Conservation (phyloP, 345 rosid species). For the Populus tremula region DNA sequence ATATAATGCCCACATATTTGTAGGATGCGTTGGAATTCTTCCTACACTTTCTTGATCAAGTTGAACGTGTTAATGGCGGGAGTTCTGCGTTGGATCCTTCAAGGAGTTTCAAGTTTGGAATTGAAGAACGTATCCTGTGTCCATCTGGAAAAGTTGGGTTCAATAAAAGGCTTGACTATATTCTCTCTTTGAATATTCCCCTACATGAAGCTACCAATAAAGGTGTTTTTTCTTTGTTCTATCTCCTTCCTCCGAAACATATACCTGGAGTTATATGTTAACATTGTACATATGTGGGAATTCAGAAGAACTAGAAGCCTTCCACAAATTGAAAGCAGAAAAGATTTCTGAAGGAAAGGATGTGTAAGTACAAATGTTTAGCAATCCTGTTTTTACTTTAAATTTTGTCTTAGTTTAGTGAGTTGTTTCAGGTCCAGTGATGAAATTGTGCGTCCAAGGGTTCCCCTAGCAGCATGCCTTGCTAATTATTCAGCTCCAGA, state of each 20-base stretch:
- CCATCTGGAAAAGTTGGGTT: slow-evolving; percentile 91
- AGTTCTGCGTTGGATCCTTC: slow-evolving; percentile 74
- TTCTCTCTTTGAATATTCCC: slow-evolving; percentile 91
- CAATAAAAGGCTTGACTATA: slow-evolving; percentile 82
- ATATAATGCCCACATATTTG: slow-evolving; percentile 8
- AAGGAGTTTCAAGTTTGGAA: slow-evolving; percentile 90
- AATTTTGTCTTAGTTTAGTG: slow-evolving; percentile 26
- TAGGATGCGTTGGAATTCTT: slow-evolving; percentile 99
- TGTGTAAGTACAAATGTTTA: slow-evolving; percentile 50
- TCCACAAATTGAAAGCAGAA: slow-evolving; percentile 63
- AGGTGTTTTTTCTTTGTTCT: slow-evolving; percentile 39
- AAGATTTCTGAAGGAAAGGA: slow-evolving; percentile 63
- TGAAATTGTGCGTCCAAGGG: slow-evolving; percentile 90
- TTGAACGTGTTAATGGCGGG: slow-evolving; percentile 68
- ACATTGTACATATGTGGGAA: slow-evolving; percentile 24
- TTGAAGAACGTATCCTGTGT: slow-evolving; percentile 88
- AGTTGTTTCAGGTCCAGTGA: slow-evolving; percentile 56
- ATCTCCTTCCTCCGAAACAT: slow-evolving; percentile 11
- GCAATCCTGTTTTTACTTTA: background rate
- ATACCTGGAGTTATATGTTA: slow-evolving; percentile 2
- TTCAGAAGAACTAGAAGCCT: slow-evolving; percentile 77
- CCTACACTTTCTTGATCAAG: slow-evolving; percentile 87
- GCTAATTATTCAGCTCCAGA: slow-evolving; percentile 79
- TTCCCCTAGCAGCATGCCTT: slow-evolving; percentile 91
- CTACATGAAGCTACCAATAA: slow-evolving; percentile 83